Base-by-base conservation (phyloP, 345 rosid species). In the Streptanthus diversifolius region DNA sequence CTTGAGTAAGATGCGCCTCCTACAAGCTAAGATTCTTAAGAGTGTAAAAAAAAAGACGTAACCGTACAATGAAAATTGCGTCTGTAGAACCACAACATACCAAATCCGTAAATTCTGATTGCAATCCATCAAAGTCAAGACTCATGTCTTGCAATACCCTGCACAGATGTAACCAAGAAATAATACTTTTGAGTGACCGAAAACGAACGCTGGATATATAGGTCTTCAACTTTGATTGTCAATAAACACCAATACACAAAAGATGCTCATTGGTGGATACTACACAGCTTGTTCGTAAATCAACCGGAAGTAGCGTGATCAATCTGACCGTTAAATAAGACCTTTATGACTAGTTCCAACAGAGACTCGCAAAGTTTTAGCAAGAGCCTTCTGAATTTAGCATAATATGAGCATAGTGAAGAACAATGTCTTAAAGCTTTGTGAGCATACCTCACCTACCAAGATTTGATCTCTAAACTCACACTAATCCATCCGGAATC, bases 101-200 rank as follows among this genome's bases (percentile, higher is more conserved):
- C 91, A 88, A 80, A 44, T 91, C 93, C 49, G 61, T 63, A 40
- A 54, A 78, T 69, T 90, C 90, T 14, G 66, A 59, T 21, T 67
- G 84, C 65, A 88, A 58, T 32, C 71, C 59, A 36, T 85, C 90
- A 36, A 83, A 91, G 33, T 90, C 96, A 37, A 83, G 76, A 63
- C 72, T 77, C 30, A 90, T 77, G 32, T 95, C 99, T 85, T 86
- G 93, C 83, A 90, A 80, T 76, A 87, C 78, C 41, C 96, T 90
- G 85, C 73, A 71, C 53, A 61, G 0, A 60, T 53, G 47, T 54
- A 37, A 55, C 48, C 70, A 58, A 71, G 8, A 57, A 2, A 22
- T 1, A 63, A n/a, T 39, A 59, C 6, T 17, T 55, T 32, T 8
- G 13, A 33, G 41, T 56, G 25, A 15, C 37, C 59, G 35, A 54